Evolutionary conservation across 495 filamentous ascomycete genomes (phyloP).

Genomic region (Halenospora varia): DNA sequence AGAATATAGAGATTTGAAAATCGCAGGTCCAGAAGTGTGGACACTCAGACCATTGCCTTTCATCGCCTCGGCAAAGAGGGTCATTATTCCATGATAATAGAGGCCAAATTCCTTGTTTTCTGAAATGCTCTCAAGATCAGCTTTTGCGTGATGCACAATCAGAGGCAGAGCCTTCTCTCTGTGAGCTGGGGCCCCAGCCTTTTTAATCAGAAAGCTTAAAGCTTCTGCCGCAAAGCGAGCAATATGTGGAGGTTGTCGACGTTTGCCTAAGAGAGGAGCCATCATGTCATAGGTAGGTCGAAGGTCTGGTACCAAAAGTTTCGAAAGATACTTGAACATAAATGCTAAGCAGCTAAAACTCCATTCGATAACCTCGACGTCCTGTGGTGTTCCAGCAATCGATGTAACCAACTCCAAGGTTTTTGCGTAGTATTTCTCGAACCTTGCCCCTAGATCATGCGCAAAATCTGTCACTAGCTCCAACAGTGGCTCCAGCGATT

Average conservation of each 20-base stretch:
- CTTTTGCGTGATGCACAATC: conserved; percentile 63
- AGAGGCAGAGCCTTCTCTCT: conserved; percentile 67
- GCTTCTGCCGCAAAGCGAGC: conserved; percentile 91
- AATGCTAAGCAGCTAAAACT: conserved; percentile 92
- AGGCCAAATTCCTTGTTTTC: conserved; percentile 47
- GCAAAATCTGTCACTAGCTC: conserved; percentile 85
- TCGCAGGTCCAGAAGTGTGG: conserved; percentile 74
- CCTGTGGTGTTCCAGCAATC: conserved; percentile 42
- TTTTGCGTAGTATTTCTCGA: conserved; percentile 79
- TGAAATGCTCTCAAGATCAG: conserved; percentile 55
- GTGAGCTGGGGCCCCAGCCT: conserved; percentile 70
- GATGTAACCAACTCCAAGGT: conserved; percentile 62
- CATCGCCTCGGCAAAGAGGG: conserved; percentile 81
- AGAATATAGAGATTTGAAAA: conserved; percentile 58
- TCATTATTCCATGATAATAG: conserved; percentile 86
- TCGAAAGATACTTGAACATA: conserved; percentile 93
- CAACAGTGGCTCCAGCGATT: conserved; percentile 80
- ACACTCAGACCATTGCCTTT: conserved; percentile 75
- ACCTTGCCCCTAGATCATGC: conserved; percentile 80
- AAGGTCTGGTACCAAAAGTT: conserved; percentile 78
- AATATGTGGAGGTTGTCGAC: conserved; percentile 76
- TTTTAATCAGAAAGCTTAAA: conserved; percentile 87
- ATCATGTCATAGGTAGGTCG: conserved; percentile 78
- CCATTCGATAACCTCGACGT: conserved; percentile 88
- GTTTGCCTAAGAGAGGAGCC: conserved; percentile 80